Evolutionary conservation across 108 stramenopile genomes (phyloP).

Genomic region (Stephanodiscus triporus): DNA sequence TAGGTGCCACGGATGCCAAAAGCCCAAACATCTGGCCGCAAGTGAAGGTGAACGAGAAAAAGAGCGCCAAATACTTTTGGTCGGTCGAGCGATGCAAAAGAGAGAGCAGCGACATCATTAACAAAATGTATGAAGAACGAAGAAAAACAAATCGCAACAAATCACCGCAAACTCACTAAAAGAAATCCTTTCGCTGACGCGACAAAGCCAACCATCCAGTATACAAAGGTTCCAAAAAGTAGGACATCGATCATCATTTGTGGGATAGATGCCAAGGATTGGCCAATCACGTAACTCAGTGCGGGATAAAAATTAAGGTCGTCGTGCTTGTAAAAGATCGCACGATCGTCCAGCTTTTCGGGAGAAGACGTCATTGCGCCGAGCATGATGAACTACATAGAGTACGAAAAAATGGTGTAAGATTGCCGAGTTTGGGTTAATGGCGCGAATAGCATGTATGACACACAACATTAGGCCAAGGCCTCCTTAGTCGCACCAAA

Average conservation of each 20-base stretch:
- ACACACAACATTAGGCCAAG: too few relatives aligned
- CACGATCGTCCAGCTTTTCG: conserved; percentile 50
- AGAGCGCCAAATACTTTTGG: conserved; percentile 22
- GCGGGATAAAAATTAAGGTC: conserved; percentile 67
- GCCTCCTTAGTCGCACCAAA: conserved; percentile 51
- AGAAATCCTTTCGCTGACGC: conserved; percentile 25
- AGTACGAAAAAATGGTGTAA: not conserved
- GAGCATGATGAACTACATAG: conserved; percentile 10
- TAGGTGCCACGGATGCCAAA: conserved; percentile 36
- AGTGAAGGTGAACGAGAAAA: conserved; percentile 40
- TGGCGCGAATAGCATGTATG: conserved; percentile 18
- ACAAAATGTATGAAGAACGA: not conserved
- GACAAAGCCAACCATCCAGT: conserved; percentile 50
- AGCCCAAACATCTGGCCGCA: conserved; percentile 38
- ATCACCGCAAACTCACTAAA: not conserved
- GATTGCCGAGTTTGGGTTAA: not conserved
- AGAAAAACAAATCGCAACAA: not conserved
- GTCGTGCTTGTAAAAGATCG: conserved; percentile 73
- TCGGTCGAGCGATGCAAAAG: not conserved
- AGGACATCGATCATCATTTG: conserved; percentile 44
- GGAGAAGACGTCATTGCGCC: conserved; percentile 56
- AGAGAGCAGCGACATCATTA: too few relatives aligned
- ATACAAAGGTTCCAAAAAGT: conserved; percentile 42
- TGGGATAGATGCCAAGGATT: conserved; percentile 32
- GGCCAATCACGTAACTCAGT: conserved; percentile 38